Conservation (phyloP, 1,284 basidiomycete species). For the Cronartium quercuum region DNA sequence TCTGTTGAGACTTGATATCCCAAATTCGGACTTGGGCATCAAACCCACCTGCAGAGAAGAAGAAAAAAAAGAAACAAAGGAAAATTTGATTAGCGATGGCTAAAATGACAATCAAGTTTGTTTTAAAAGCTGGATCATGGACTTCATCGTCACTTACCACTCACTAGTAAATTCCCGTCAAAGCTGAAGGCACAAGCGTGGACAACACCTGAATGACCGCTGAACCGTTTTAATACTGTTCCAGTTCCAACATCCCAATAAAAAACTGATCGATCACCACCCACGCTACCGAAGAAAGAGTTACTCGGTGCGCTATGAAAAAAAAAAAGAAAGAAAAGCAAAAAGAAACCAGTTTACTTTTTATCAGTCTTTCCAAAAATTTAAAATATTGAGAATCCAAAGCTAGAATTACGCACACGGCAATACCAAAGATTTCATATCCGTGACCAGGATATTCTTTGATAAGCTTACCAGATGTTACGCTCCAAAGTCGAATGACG, state of each 20-base stretch:
- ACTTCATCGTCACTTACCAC: slow-evolving; percentile 56
- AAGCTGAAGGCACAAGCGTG: slow-evolving; percentile 83
- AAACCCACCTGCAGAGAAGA: slow-evolving; percentile 19
- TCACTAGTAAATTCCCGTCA: slow-evolving; percentile 75
- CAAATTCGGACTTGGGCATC: slow-evolving; percentile 46
- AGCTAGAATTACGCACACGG: slow-evolving; percentile 59
- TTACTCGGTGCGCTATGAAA: slow-evolving; percentile 74
- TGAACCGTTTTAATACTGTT: slow-evolving; percentile 68
- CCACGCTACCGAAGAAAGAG: slow-evolving; percentile 83
- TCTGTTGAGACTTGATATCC: slow-evolving; percentile 62
- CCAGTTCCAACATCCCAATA: slow-evolving; percentile 92
- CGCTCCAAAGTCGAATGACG: slow-evolving; percentile 84
- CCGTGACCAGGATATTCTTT: slow-evolving; percentile 84
- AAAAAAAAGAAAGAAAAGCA: not conserved
- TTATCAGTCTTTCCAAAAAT: not conserved
- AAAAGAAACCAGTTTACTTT: not conserved
- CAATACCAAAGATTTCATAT: slow-evolving; percentile 84
- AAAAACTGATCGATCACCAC: slow-evolving; percentile 85
- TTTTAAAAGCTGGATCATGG: too few relatives aligned
- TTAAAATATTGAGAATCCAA: not conserved
- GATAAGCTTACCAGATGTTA: slow-evolving; percentile 72
- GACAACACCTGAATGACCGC: slow-evolving; percentile 83
- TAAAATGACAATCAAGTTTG: too few relatives aligned
- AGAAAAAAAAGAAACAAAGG: not conserved
- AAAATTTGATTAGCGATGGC: too few relatives aligned